Evolutionary conservation across 331 rosid genomes (phyloP), one percentile per base, ranked within the genome.

Genomic region (Prunus yedoensis): DNA sequence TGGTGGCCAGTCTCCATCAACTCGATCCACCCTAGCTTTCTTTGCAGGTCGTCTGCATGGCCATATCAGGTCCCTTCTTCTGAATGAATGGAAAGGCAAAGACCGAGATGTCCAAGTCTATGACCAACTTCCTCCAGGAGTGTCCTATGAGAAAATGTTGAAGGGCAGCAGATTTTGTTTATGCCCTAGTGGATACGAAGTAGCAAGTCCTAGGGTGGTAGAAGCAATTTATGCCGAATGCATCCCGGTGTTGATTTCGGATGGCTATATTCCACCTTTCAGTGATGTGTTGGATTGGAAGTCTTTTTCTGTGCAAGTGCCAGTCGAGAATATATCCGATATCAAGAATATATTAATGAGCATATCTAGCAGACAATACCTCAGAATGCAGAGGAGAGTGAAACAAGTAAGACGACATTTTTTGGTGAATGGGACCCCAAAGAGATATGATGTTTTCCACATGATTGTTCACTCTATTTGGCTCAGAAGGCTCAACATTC

Each of bases 401-500:
- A 79, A 75, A 73, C 88, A 68, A 45, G 90, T 84, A 35, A 89
- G 84, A 25, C 75, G 86, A 28, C 90, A 88, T 76, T 86, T 88
- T 82, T 70, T 88, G 74, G 80, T 87, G 70, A 80, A 88, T 74
- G 83, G 63, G 4, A 75, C 87, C 11, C 86, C 90, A 2, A 74
- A 78, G 75, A 86, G 87, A 68, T 86, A 75, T 56, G 90, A 86
- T 67, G 59, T 84, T 46, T 80, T 88, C 28, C 87, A 88, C 16
- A 82, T 88, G 93, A 82, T 54, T 71, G 27, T 86, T 16, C 89
- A 89, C 79, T 89, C 93, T 45, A 69, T 86, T 79, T 86, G 90
- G 88, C 93, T 83, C 9, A 73, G 89, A 45, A 81, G 91, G 58
- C 65, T 89, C 70, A 89, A 79, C 61, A 68, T 82, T 70, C 81